Evolutionary conservation across 345 rosid species (phyloP).

Genomic region (Draba incana): DNA sequence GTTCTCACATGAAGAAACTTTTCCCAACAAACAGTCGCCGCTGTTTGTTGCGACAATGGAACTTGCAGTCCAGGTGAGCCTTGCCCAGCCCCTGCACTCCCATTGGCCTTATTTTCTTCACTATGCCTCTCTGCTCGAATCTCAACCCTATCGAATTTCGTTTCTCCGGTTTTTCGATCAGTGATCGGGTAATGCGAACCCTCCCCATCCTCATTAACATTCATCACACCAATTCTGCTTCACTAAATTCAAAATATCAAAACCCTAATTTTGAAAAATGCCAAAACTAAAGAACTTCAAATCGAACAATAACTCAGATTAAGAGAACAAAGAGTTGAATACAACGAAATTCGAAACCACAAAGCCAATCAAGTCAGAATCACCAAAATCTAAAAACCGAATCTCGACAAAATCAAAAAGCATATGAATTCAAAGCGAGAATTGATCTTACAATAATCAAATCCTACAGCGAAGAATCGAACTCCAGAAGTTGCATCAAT

Average conservation of each 20-base stretch:
- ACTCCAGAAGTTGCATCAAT: conserved; percentile 18
- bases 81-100: conserved; percentile 41
- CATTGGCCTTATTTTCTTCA: conserved; percentile 44
- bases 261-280: conserved; percentile 47
- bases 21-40: conserved; percentile 65
- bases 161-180: conserved; percentile 40
- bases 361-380: conserved; percentile 18
- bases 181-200: conserved; percentile 42
- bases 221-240: conserved; percentile 58
- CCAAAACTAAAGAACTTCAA: conserved; percentile 5
- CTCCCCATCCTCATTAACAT: conserved; percentile 46
- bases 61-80: conserved; percentile 49
- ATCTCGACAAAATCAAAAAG: conserved; percentile 7
- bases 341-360: conserved; percentile 7
- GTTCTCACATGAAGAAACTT: conserved; percentile 70
- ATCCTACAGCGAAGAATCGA: conserved; percentile 17
- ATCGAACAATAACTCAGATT: conserved; percentile 11
- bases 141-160: conserved; percentile 39
- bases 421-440: conserved; percentile 4
- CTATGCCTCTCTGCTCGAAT: conserved; percentile 31
- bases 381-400: conserved; percentile 17
- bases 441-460: conserved; percentile 21
- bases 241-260: conserved; percentile 45
- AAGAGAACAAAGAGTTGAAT: conserved; percentile 8
- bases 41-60: conserved; percentile 52